A percentile compares a stretch with the other conserved stretches of the same genome.
Evolutionary conservation across 1,139 yeast genomes (phyloP).

Genomic region (Suhomyces ambrosiae): DNA sequence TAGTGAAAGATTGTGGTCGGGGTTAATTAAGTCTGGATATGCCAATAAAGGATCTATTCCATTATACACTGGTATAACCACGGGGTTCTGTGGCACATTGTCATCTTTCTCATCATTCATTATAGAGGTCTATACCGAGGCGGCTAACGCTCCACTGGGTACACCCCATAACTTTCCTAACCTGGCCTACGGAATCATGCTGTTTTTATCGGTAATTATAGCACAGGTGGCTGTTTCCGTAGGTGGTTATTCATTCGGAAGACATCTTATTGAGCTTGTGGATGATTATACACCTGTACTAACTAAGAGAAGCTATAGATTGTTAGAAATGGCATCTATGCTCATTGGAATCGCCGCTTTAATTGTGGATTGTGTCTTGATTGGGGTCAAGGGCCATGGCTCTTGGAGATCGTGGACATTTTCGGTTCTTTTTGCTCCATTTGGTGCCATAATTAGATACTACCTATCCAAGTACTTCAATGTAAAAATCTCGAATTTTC

Average conservation of each 20-base stretch:
- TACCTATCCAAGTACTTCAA: conserved; percentile 55
- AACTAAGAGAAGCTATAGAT: conserved; percentile 21
- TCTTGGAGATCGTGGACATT: conserved; percentile 69
- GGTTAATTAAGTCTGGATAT: conserved; percentile 15
- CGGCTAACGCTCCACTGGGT: conserved; percentile 47
- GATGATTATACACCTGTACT: conserved; percentile 24
- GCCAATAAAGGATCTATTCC: conserved; percentile 46
- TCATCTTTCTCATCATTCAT: conserved; percentile 82
- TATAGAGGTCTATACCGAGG: conserved; percentile 58
- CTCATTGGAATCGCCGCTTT: conserved; percentile 33
- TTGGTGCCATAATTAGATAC: conserved; percentile 65
- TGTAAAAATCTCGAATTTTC: conserved; percentile 45
- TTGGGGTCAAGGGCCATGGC: conserved; percentile 36
- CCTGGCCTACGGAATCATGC: conserved; percentile 80
- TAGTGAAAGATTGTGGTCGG: conserved; percentile 31
- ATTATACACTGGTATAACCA: conserved; percentile 63
- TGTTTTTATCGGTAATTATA: conserved; percentile 43
- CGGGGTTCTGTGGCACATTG: conserved; percentile 85
- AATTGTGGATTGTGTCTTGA: conserved; percentile 48
- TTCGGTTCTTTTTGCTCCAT: conserved; percentile 58
- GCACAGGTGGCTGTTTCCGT: conserved; percentile 40
- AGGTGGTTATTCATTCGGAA: conserved; percentile 39
- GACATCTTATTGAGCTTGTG: conserved; percentile 25
- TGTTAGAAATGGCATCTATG: conserved; percentile 23
- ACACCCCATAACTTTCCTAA: conserved; percentile 51